Conservation (phyloP, 164 flowering plant species). For the Macadamia integrifolia region DNA sequence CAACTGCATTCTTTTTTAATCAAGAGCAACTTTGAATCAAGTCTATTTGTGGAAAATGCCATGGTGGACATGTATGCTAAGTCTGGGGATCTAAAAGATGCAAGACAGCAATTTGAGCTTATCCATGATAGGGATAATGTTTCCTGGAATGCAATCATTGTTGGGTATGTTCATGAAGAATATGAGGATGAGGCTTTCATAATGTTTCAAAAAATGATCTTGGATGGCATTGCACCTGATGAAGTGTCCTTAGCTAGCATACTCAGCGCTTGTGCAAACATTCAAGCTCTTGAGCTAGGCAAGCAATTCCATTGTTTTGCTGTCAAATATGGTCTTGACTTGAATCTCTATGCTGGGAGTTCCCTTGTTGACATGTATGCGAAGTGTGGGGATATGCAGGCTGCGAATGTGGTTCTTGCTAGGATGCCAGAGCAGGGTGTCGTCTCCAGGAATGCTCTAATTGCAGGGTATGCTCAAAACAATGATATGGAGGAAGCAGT, state of each 20-base stretch:
- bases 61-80: conserved; percentile 92
- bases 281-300: conserved; percentile 47
- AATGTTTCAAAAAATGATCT: conserved; percentile 57
- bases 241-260: conserved; percentile 72
- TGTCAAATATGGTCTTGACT: conserved; percentile 57
- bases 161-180: conserved; percentile 69
- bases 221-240: conserved; percentile 52
- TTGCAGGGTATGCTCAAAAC: conserved; percentile 56
- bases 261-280: conserved; percentile 72
- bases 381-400: conserved; percentile 56
- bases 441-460: conserved; percentile 70
- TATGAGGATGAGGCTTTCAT: conserved; percentile 56
- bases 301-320: conserved; percentile 57
- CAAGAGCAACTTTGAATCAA: conserved; percentile 47
- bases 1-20: conserved; percentile 72
- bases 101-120: conserved; percentile 60
- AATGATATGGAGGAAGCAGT: conserved; percentile 46
- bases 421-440: conserved; percentile 55
- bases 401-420: conserved; percentile 39
- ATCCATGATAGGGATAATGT: conserved; percentile 53
- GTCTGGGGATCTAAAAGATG: conserved; percentile 54
- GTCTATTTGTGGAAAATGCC: conserved; percentile 77
- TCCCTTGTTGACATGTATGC: conserved; percentile 86
- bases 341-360: conserved; percentile 65
- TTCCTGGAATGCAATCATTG: conserved; percentile 93